These are phyloP conservation scores for Tephrocybe sp. DNA, from an alignment of 768 basidiomycete species.

Conservation along the genomic window DNA sequence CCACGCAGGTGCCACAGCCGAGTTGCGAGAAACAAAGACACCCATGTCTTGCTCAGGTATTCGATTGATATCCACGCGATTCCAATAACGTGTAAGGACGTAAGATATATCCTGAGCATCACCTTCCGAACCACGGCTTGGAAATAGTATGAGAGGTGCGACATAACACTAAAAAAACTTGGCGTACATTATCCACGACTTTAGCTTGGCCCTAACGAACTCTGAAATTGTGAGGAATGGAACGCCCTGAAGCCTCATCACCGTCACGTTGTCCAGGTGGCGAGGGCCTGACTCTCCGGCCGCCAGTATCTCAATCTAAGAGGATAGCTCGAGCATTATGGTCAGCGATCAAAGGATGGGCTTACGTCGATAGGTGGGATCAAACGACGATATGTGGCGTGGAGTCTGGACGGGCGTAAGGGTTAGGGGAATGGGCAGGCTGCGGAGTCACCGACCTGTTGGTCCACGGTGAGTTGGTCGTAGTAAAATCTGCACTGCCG, in stretches of 20 bases:
- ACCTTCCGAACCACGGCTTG: slow-evolving; percentile 65
- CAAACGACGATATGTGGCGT: slow-evolving; percentile 70
- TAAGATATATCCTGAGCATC: slow-evolving; percentile 81
- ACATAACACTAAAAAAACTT: slow-evolving; percentile 11
- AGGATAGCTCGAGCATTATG: slow-evolving; percentile 7
- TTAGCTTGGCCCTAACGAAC: slow-evolving; percentile 84
- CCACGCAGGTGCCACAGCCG: slow-evolving; percentile 72
- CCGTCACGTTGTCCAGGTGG: slow-evolving; percentile 64
- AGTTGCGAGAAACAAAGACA: slow-evolving; percentile 61
- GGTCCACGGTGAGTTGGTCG: slow-evolving; percentile 81
- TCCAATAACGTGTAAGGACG: slow-evolving; percentile 75
- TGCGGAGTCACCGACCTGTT: slow-evolving; percentile 55
- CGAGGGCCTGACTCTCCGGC: slow-evolving; percentile 84
- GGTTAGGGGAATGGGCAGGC: slow-evolving; percentile 5
- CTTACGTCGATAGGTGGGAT: slow-evolving; percentile 80
- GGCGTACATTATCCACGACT: slow-evolving; percentile 77
- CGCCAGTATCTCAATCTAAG: slow-evolving; percentile 78
- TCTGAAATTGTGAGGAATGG: slow-evolving; percentile 87
- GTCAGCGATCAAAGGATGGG: slow-evolving; percentile 6
- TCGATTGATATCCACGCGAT: slow-evolving; percentile 81
- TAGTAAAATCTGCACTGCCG: slow-evolving; percentile 62
- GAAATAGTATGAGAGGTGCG: slow-evolving; percentile 18
- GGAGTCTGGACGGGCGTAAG: slow-evolving; percentile 48
- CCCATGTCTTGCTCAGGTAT: slow-evolving; percentile 87
- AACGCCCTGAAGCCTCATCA: slow-evolving; percentile 66